Evolutionary conservation across 768 basidiomycete species (phyloP), one percentile per base, ranked within the genome.

Genomic region (Macrolepiota albuminosa): DNA sequence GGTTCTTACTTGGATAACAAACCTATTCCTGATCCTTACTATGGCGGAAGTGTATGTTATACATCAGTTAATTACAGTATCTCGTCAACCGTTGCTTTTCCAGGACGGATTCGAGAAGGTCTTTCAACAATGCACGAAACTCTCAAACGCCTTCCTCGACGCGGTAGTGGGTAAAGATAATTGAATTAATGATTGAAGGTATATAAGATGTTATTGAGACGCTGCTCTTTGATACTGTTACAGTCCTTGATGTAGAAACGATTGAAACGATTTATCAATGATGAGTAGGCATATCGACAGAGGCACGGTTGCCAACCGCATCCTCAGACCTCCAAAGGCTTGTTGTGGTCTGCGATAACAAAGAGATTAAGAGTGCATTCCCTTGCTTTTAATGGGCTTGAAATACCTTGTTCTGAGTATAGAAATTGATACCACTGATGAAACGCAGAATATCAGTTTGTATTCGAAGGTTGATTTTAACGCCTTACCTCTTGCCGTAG

Each of bases 271-370:
- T 36, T 16, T 10, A 21, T 83, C 71, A 89, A 62, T 83, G 79
- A 68, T 90, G 84, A 29, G 89, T 93, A 40, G 92, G 92, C 92
- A 94, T 94, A 64, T 87, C 81, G 16, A 92, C 89, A 4, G 91
- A 82, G n/a, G 92, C 91, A 60, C 86, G 84, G 66, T 79, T 89
- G 48, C 85, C 84, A 54, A 89, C 75, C 7, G 91, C 91, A 67
- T 93, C 91, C 68, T 93, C 93, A 8, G 90, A 83, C 67, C 86
- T 88, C 95, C 95, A 98, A 26, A 98, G 82, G 59, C 91, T 88
- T 3, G 95, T 98, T 6, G 85, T 93, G 2, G 95, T 98, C 93
- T 93, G 51, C 40, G 6, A 47, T 39, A 56, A 46, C 3, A 11
- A 43, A 50, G 39, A 58, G 21, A 40, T 66, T 24, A 48, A 51